Conservation (phyloP, 306 rosid genomes). For the Cyamopsis tetragonoloba region DNA sequence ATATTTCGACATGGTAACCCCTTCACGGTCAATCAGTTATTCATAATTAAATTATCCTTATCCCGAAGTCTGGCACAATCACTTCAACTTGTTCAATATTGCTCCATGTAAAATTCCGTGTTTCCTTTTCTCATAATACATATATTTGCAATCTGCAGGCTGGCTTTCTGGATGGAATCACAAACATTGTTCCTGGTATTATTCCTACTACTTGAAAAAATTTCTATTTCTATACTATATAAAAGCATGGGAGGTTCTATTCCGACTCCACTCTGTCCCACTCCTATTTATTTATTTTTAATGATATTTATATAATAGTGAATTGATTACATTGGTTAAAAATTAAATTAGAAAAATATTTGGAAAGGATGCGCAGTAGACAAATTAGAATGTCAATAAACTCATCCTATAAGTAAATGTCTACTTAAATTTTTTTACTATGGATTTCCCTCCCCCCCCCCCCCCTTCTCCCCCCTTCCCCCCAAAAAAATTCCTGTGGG, state of each 20-base stretch:
- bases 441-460: no score
- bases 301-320: no score
- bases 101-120: not conserved
- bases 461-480: no score
- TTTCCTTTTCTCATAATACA: constrained; percentile 12
- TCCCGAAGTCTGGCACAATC: not conserved
- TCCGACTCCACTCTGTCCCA: no score
- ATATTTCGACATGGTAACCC: not conserved
- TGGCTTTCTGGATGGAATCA: constrained; percentile 89
- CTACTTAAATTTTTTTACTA: not conserved
- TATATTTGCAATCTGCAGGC: constrained; percentile 53
- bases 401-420: not conserved
- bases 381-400: no score
- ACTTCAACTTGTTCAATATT: constrained; percentile 11
- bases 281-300: no score
- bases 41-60: not conserved
- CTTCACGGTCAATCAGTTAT: not conserved
- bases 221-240: no score
- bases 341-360: no score
- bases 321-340: no score
- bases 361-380: no score
- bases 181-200: constrained; percentile 91
- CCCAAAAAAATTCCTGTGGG: not conserved
- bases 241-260: no score
- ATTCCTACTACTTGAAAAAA: constrained; percentile 31